These are phyloP conservation scores for Aspergillus sclerotialis DNA, from an alignment of 2,329 filamentous ascomycete species.

Conservation along the genomic window DNA sequence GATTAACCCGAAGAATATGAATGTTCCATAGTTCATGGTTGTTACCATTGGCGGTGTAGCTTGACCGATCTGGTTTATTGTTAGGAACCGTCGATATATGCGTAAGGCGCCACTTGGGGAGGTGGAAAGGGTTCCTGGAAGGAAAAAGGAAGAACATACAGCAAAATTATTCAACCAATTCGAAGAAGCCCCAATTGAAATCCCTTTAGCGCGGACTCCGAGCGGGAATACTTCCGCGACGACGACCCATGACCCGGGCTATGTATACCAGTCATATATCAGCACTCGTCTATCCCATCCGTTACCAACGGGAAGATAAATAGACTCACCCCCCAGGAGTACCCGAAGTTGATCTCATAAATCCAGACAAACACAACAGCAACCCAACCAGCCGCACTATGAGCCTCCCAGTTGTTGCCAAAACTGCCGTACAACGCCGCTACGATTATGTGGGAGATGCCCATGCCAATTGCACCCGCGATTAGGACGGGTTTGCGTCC, in stretches of 20 bases:
- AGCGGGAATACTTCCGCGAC: conserved; percentile 23
- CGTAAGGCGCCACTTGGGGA: too few relatives aligned
- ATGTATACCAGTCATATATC: too few relatives aligned
- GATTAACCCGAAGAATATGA: conserved; percentile 22
- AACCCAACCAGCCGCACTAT: conserved; percentile 20
- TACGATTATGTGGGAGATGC: conserved; percentile 17
- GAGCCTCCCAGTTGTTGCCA: conserved; percentile 19
- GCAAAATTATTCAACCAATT: conserved; percentile 27
- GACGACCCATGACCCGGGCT: conserved; percentile 20
- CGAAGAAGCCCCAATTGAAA: conserved; percentile 19
- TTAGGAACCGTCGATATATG: too few relatives aligned
- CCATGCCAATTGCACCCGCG: conserved; percentile 17
- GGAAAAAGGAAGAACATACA: too few relatives aligned
- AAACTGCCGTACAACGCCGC: conserved; percentile 22
- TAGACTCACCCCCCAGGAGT: conserved; percentile 24
- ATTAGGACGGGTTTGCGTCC: conserved; percentile 24
- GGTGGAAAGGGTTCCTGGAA: too few relatives aligned
- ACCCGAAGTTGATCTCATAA: conserved; percentile 18
- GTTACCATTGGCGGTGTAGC: conserved; percentile 21
- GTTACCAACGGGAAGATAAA: too few relatives aligned
- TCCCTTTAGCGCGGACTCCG: conserved; percentile 22
- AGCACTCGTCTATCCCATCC: too few relatives aligned
- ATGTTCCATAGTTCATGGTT: conserved; percentile 19
- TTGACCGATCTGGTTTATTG: too few relatives aligned
- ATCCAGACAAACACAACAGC: conserved; percentile 23